Percentiles rank a stretch among this genome's conserved stretches.
These are phyloP conservation scores for Hypoxylon lenormandii DNA, from an alignment of 495 filamentous ascomycete species.

Conservation along the genomic window DNA sequence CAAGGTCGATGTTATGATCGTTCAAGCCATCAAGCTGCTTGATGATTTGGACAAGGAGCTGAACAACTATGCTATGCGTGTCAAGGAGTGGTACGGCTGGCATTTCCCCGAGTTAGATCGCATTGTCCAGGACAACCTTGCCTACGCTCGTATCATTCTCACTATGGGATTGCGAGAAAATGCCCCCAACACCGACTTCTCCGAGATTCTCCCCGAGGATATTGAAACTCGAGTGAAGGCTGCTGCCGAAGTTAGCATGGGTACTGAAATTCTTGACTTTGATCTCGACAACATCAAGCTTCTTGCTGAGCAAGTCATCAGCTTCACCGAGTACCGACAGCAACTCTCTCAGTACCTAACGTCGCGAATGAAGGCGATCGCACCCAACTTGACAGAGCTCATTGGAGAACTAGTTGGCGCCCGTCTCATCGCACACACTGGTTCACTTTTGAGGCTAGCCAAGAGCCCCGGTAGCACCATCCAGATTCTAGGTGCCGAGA, in stretches of 20 bases:
- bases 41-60: slow-evolving; percentile 99
- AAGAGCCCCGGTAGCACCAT: slow-evolving; percentile 96
- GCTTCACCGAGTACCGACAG: slow-evolving; percentile 86
- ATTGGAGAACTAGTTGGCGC: slow-evolving; percentile 96
- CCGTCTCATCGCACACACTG: slow-evolving; percentile 93
- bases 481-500: slow-evolving; percentile 98
- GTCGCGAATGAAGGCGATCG: slow-evolving; percentile 95
- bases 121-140: slow-evolving; percentile 97
- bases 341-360: slow-evolving; percentile 89
- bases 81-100: slow-evolving; percentile 99
- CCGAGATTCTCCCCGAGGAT: slow-evolving; percentile 94
- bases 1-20: slow-evolving; percentile 99
- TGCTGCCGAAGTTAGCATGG: slow-evolving; percentile 96
- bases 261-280: slow-evolving; percentile 90
- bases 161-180: slow-evolving; percentile 87
- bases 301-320: slow-evolving; percentile 91
- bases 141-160: slow-evolving; percentile 87
- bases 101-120: slow-evolving; percentile 98
- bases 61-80: slow-evolving; percentile 97
- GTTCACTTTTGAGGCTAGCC: slow-evolving; percentile 92
- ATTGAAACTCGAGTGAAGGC: slow-evolving; percentile 91
- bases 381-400: slow-evolving; percentile 92
- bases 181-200: slow-evolving; percentile 78
- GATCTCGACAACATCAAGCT: slow-evolving; percentile 91
- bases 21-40: slow-evolving; percentile 91